A percentile compares a stretch with the other conserved stretches of the same genome.
phyloP scores from a whole-genome alignment of 768 basidiomycete species.

The Amanita subjunquillea region DNA sequence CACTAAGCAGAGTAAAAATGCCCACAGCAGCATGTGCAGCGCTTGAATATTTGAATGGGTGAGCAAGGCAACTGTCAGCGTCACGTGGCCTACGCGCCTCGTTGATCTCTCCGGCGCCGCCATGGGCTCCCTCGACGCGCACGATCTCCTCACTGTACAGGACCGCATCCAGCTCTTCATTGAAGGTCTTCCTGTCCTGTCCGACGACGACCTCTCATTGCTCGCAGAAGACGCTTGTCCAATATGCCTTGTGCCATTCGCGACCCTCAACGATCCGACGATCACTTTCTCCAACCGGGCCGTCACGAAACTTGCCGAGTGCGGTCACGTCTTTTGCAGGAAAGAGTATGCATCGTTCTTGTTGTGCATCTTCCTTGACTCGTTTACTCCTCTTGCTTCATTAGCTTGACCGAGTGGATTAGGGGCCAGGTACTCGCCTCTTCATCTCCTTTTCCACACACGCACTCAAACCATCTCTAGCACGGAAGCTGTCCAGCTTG shows the following conservation, averaged over 20 bases:
- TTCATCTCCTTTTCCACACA: neutral
- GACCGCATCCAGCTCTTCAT: constrained; percentile 28
- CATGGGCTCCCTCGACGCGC: constrained; percentile 4
- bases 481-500: constrained; percentile 69
- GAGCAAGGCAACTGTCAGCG: neutral
- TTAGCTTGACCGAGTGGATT: constrained; percentile 62
- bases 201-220: constrained; percentile 23
- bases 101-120: neutral
- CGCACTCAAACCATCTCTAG: constrained; percentile 20
- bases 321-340: constrained; percentile 61
- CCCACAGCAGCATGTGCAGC: no score
- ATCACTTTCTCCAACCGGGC: constrained; percentile 21
- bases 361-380: constrained; percentile 1
- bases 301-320: constrained; percentile 46
- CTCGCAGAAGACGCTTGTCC: constrained; percentile 46
- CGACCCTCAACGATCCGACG: constrained; percentile 26
- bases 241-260: constrained; percentile 52
- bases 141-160: constrained; percentile 10
- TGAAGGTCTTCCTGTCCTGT: constrained; percentile 32
- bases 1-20: no score
- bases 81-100: neutral
- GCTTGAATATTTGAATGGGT: no score
- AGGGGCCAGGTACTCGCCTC: constrained; percentile 31
- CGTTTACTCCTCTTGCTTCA: neutral
- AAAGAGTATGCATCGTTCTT: constrained; percentile 36